These are phyloP conservation scores for Aspergillus uvarum DNA, from an alignment of 2,329 filamentous ascomycete genomes.

Conservation along the genomic window DNA sequence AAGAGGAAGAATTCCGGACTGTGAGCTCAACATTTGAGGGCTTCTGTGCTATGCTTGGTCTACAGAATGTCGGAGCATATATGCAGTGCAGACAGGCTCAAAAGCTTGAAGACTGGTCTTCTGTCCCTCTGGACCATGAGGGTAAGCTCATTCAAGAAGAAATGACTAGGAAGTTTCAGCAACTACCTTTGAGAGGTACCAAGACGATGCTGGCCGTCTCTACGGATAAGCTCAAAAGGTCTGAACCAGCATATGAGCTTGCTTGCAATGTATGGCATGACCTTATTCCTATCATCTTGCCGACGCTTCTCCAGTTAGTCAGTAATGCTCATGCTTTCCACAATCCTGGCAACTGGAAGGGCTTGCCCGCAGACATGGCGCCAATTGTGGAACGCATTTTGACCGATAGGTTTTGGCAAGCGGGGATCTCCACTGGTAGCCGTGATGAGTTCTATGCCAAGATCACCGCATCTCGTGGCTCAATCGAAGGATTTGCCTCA, in stretches of 20 bases:
- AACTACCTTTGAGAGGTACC: constrained; percentile 77
- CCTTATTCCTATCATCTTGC: constrained; percentile 77
- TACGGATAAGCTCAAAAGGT: constrained; percentile 80
- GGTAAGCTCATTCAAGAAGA: constrained; percentile 76
- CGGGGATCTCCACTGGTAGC: constrained; percentile 91
- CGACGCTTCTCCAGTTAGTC: constrained; percentile 79
- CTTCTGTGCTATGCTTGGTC: constrained; percentile 76
- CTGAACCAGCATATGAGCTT: constrained; percentile 69
- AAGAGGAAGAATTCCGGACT: constrained; percentile 64
- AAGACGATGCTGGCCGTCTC: constrained; percentile 92
- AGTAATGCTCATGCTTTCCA: constrained; percentile 90
- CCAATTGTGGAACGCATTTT: constrained; percentile 77
- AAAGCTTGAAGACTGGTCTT: constrained; percentile 78
- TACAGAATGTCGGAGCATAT: constrained; percentile 80
- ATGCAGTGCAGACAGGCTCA: constrained; percentile 71
- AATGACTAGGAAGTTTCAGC: constrained; percentile 72
- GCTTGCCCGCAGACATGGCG: constrained; percentile 72
- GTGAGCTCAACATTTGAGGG: constrained; percentile 71
- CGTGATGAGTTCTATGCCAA: constrained; percentile 95
- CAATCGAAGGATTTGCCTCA: constrained; percentile 89
- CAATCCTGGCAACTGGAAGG: constrained; percentile 79
- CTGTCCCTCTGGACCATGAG: constrained; percentile 71
- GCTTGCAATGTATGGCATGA: constrained; percentile 83
- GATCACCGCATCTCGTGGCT: constrained; percentile 83
- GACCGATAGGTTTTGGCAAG: constrained; percentile 97